Evolutionary conservation across 139 green algal species (phyloP).

Genomic region (Astrephomene gubernaculifera): DNA sequence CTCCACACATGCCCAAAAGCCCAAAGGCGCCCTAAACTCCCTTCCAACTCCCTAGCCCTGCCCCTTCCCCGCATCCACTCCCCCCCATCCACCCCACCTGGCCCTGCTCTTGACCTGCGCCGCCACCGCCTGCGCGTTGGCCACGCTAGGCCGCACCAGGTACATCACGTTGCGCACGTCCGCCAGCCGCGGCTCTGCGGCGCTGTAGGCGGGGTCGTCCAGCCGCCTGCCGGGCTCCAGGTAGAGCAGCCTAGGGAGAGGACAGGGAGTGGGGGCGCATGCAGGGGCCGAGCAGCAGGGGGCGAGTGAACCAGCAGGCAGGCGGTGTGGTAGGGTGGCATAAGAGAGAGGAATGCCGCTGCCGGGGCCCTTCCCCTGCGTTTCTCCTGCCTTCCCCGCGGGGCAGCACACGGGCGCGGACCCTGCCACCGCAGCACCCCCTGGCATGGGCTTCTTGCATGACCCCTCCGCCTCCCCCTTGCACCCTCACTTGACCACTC

Average conservation of each 20-base stretch:
- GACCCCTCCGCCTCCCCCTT: neutral
- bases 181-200: conserved; percentile 34
- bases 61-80: neutral
- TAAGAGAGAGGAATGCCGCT: too few species aligned
- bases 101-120: conserved; percentile 55
- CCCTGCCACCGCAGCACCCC: too few species aligned
- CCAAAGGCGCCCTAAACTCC: too few species aligned
- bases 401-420: too few species aligned
- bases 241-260: conserved; percentile 64
- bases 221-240: conserved; percentile 49
- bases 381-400: too few species aligned
- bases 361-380: too few species aligned
- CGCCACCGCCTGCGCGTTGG: conserved; percentile 75
- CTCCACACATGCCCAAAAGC: too few species aligned
- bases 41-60: too few species aligned
- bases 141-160: conserved; percentile 65
- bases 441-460: too few species aligned
- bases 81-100: neutral
- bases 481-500: conserved; percentile 75
- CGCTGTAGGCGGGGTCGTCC: conserved; percentile 60
- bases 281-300: neutral
- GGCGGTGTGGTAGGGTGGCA: too few species aligned
- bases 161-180: conserved; percentile 65
- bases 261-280: neutral
- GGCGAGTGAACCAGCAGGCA: too few species aligned